These are phyloP conservation scores for Roridomyces roridus DNA, from an alignment of 768 basidiomycete species.

Conservation along the genomic window DNA sequence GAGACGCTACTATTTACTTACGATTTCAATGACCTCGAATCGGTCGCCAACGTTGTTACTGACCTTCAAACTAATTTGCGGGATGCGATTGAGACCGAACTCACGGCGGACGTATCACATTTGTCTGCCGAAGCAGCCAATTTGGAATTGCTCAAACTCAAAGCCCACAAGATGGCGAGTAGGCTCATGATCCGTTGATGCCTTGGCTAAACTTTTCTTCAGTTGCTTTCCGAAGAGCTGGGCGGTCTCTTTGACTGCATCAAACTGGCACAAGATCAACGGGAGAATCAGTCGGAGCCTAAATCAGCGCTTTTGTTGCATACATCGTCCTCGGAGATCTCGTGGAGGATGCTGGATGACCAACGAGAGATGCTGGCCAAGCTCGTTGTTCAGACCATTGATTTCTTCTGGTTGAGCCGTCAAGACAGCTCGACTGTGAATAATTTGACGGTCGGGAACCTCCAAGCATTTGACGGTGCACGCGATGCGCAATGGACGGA, in stretches of 20 bases:
- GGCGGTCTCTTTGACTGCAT: slow-evolving; percentile 87
- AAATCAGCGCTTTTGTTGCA: slow-evolving; percentile 84
- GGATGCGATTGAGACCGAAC: slow-evolving; percentile 60
- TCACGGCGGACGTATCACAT: slow-evolving; percentile 43
- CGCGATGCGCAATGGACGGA: slow-evolving; percentile 86
- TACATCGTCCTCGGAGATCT: slow-evolving; percentile 84
- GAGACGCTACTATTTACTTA: slow-evolving; percentile 87
- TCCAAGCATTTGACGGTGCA: slow-evolving; percentile 87
- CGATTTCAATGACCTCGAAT: slow-evolving; percentile 80
- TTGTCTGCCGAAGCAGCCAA: slow-evolving; percentile 51
- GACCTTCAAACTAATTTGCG: slow-evolving; percentile 79
- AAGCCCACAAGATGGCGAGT: slow-evolving; percentile 57
- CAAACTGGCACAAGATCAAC: slow-evolving; percentile 80
- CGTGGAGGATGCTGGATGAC: slow-evolving; percentile 89
- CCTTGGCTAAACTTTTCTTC: neutral
- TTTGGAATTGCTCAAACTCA: slow-evolving; percentile 67
- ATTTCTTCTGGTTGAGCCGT: slow-evolving; percentile 84
- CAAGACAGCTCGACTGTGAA: slow-evolving; percentile 89
- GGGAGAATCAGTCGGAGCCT: slow-evolving; percentile 66
- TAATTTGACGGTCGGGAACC: slow-evolving; percentile 73
- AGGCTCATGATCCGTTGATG: neutral
- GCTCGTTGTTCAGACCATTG: slow-evolving; percentile 78
- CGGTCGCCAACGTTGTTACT: slow-evolving; percentile 73
- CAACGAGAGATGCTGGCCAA: slow-evolving; percentile 79
- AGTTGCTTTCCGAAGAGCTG: slow-evolving; percentile 76